These are phyloP conservation scores for Fusarium nisikadoi DNA, from an alignment of 2,329 filamentous ascomycete species.

Conservation along the genomic window DNA sequence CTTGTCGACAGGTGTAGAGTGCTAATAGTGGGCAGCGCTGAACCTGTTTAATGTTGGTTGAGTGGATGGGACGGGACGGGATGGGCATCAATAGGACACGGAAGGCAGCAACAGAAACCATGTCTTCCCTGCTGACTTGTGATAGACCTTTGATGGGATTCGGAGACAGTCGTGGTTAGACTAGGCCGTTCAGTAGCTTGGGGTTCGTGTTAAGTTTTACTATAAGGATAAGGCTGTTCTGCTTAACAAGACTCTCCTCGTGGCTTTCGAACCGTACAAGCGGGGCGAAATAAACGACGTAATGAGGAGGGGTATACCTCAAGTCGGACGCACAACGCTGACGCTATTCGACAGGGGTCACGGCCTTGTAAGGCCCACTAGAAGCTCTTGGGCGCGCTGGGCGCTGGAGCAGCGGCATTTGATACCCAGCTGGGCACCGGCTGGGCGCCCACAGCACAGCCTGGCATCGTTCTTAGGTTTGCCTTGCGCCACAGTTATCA, in stretches of 20 bases:
- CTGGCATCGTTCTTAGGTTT: background rate
- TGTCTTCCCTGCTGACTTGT: slow-evolving; percentile 20
- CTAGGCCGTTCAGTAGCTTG: background rate
- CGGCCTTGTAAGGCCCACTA: slow-evolving; percentile 15
- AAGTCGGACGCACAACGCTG: slow-evolving; percentile 33
- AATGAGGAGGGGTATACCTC: slow-evolving; percentile 38
- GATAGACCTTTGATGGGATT: background rate
- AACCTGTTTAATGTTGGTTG: slow-evolving; percentile 19
- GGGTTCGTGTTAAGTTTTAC: background rate
- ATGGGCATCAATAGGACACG: slow-evolving; percentile 37
- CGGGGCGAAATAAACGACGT: slow-evolving; percentile 40
- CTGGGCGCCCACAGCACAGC: slow-evolving; percentile 9
- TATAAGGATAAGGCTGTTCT: slow-evolving; percentile 1
- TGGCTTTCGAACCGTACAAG: slow-evolving; percentile 4
- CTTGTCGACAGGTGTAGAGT: slow-evolving; percentile 6
- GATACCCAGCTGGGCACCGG: slow-evolving; percentile 25
- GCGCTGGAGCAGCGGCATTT: slow-evolving; percentile 12
- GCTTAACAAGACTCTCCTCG: background rate
- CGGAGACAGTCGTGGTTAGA: background rate
- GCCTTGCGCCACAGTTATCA: slow-evolving; percentile 24
- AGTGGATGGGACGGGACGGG: slow-evolving; percentile 30
- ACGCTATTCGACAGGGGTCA: slow-evolving; percentile 38
- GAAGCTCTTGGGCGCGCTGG: slow-evolving; percentile 21
- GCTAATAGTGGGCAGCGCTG: slow-evolving; percentile 6
- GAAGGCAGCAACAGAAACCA: slow-evolving; percentile 36